Conservation (phyloP, 768 basidiomycete genomes). For the Favolaschia claudopus region DNA sequence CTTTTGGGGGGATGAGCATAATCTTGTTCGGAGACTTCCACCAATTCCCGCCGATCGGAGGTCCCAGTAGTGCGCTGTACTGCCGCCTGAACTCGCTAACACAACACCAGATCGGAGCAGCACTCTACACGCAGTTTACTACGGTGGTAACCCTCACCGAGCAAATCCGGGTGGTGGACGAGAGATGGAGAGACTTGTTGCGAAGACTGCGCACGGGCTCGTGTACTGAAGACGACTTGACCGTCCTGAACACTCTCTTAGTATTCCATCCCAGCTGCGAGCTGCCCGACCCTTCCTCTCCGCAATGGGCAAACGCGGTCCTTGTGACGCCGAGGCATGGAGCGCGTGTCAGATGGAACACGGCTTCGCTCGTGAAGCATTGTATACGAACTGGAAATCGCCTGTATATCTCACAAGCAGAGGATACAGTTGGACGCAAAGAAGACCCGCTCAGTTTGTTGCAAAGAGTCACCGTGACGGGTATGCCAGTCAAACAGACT, state of each 20-base stretch:
- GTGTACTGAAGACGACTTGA: slow-evolving; percentile 36
- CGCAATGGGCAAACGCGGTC: slow-evolving; percentile 41
- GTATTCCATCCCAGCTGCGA: slow-evolving; percentile 21
- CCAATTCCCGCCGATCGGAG: slow-evolving; percentile 51
- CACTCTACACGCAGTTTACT: slow-evolving; percentile 36
- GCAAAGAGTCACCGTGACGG: slow-evolving; percentile 16
- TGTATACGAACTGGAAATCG: slow-evolving; percentile 17
- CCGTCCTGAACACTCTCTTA: slow-evolving; percentile 30
- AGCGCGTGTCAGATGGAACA: slow-evolving; percentile 47
- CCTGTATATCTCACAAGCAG: slow-evolving; percentile 38
- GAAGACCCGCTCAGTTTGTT: slow-evolving; percentile 9
- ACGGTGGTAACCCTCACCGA: slow-evolving; percentile 45
- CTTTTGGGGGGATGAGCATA: slow-evolving; percentile 49
- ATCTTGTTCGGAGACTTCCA: slow-evolving; percentile 52
- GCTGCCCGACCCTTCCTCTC: slow-evolving; percentile 27
- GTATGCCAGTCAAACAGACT: slow-evolving; percentile 15
- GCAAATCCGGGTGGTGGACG: slow-evolving; percentile 43
- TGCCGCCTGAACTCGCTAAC: slow-evolving; percentile 9
- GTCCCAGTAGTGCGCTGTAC: slow-evolving; percentile 32
- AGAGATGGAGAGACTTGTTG: slow-evolving; percentile 40
- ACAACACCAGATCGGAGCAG: slow-evolving; percentile 25
- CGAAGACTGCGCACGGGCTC: slow-evolving; percentile 33
- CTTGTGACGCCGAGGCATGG: slow-evolving; percentile 48
- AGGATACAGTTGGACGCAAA: slow-evolving; percentile 33
- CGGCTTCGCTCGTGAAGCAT: slow-evolving; percentile 30